Evolutionary conservation across 495 filamentous ascomycete species (phyloP).

Genomic region (Tuber magnatum): DNA sequence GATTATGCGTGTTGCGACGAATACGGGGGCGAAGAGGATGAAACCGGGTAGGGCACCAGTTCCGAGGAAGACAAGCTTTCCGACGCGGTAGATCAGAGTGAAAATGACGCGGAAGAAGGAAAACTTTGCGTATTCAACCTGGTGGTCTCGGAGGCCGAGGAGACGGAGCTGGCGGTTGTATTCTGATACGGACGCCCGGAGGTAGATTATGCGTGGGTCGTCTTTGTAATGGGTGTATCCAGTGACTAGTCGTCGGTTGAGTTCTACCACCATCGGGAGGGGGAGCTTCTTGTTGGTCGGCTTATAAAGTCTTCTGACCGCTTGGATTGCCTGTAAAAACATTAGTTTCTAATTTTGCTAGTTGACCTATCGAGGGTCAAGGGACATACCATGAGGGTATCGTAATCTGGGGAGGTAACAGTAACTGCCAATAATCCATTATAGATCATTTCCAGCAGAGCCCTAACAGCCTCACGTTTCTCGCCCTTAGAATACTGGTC

Average conservation of each 20-base stretch:
- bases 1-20: conserved; percentile 79
- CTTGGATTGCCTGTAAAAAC: conserved; percentile 66
- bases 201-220: conserved; percentile 71
- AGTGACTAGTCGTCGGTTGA: conserved; percentile 86
- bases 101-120: conserved; percentile 65
- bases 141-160: conserved; percentile 84
- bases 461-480: conserved; percentile 72
- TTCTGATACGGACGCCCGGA: conserved; percentile 68
- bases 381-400: conserved; percentile 76
- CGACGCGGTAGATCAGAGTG: conserved; percentile 70
- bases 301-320: conserved; percentile 87
- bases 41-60: conserved; percentile 81
- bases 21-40: conserved; percentile 82
- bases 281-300: conserved; percentile 89
- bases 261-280: conserved; percentile 86
- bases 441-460: conserved; percentile 77
- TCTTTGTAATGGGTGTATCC: conserved; percentile 91
- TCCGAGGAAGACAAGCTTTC: conserved; percentile 66
- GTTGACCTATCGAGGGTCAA: neutral
- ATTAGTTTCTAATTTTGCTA: conserved; percentile 40
- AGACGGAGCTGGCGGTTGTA: conserved; percentile 87
- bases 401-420: conserved; percentile 88
- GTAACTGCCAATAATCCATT: conserved; percentile 80
- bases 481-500: conserved; percentile 76
- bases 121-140: conserved; percentile 86